These are phyloP conservation scores for Arthrobotrys entomopaga DNA, from an alignment of 2,329 filamentous ascomycete species.

Conservation along the genomic window DNA sequence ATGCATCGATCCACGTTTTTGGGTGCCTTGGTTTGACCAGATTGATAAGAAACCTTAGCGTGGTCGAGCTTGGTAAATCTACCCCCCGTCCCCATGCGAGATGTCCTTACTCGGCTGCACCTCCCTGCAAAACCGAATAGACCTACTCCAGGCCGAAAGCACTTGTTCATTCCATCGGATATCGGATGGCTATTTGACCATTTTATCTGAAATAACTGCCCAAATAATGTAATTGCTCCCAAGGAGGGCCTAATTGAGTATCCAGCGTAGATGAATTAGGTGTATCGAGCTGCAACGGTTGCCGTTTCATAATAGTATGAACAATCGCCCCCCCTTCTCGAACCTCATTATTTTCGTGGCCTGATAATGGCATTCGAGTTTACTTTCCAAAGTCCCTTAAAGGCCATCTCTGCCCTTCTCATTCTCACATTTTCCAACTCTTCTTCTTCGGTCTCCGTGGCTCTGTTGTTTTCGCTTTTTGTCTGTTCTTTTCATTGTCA, in stretches of 20 bases:
- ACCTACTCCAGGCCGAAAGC: slow-evolving; percentile 34
- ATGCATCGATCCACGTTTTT: no score
- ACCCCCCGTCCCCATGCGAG: slow-evolving; percentile 20
- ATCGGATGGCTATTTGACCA: slow-evolving; percentile 46
- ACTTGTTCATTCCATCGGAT: slow-evolving; percentile 12
- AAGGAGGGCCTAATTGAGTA: slow-evolving; percentile 38
- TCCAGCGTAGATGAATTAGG: slow-evolving; percentile 36
- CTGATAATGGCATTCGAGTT: slow-evolving; percentile 42
- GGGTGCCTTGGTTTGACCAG: slow-evolving; percentile 6
- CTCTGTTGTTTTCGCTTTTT: neutral
- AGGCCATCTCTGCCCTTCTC: slow-evolving; percentile 21
- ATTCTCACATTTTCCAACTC: neutral
- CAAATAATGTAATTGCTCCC: slow-evolving; percentile 30
- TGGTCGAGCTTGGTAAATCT: slow-evolving; percentile 6
- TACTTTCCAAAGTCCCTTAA: slow-evolving; percentile 29
- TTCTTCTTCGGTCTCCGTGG: slow-evolving; percentile 9
- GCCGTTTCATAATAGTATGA: slow-evolving; percentile 54
- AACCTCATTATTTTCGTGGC: slow-evolving; percentile 34
- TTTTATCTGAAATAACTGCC: slow-evolving; percentile 36
- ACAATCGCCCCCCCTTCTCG: slow-evolving; percentile 17
- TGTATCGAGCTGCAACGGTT: slow-evolving; percentile 38
- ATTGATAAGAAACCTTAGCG: neutral
- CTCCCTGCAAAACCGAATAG: slow-evolving; percentile 35
- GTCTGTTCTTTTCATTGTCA: neutral
- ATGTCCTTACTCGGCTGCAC: slow-evolving; percentile 36